Conservation (phyloP, 345 rosid species). For the Acer campestre region DNA sequence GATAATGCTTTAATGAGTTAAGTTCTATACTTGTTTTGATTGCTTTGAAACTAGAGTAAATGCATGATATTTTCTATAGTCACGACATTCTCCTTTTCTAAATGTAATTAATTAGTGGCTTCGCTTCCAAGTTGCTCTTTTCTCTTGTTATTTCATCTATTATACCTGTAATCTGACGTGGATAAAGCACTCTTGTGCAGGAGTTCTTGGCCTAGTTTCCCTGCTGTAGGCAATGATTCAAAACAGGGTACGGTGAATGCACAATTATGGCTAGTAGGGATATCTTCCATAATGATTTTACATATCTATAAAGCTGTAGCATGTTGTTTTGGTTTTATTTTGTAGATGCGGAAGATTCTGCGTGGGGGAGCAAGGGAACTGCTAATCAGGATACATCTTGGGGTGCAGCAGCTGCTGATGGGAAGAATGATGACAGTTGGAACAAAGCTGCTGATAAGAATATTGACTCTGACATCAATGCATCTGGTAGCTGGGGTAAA, state of each 20-base stretch:
- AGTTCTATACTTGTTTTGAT: constrained; percentile 6
- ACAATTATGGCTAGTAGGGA: neutral
- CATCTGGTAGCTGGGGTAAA: constrained; percentile 57
- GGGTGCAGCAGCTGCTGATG: constrained; percentile 49
- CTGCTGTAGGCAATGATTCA: constrained; percentile 31
- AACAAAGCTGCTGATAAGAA: constrained; percentile 42
- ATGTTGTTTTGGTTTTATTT: constrained; percentile 3
- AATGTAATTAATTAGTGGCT: constrained; percentile 10
- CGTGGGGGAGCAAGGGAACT: constrained; percentile 45
- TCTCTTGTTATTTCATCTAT: neutral
- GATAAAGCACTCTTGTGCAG: constrained; percentile 33
- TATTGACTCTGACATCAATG: constrained; percentile 31
- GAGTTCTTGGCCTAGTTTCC: constrained; percentile 52
- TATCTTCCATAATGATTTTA: neutral
- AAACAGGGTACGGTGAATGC: constrained; percentile 30
- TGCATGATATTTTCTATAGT: neutral
- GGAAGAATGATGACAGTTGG: constrained; percentile 48
- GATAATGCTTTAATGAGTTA: neutral
- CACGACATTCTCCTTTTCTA: neutral
- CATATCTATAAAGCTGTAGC: neutral
- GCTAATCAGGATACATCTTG: constrained; percentile 49
- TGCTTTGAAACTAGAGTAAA: constrained; percentile 7
- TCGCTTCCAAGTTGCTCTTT: neutral
- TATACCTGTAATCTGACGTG: constrained; percentile 12
- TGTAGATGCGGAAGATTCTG: constrained; percentile 38